Base-by-base conservation (phyloP, 78 protist species). In the Dictyostelium citrinum region DNA sequence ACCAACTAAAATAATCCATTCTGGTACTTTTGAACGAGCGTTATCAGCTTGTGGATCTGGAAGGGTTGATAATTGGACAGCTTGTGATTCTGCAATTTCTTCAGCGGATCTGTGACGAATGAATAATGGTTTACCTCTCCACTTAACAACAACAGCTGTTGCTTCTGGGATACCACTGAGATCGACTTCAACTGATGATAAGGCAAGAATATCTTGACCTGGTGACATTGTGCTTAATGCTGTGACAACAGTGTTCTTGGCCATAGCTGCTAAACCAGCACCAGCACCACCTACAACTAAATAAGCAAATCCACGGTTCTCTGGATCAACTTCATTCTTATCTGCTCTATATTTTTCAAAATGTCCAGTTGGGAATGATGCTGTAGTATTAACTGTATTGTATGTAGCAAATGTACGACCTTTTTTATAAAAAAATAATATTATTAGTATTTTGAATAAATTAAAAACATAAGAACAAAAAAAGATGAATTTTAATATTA, bases 71-170 rank as follows among this genome's bases (percentile, higher is more conserved):
- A 84, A 80, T 37, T 91, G 90, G 49, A 84, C 96, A 10, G 37
- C 61, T 60, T 51, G 81, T 5, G 91, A 82, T 8, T 27, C 76
- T 7, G 16, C 27, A 67, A 97, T 95, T 71, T 97, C 97, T 41
- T 58, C 86, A 41, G 71, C 93, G 2, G 96, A 91, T 60, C 98
- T 71, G 71, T 92, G 95, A 80, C 91, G 80, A 61, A 97, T 86
- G 81, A 96, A 97, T 68, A 96, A 74, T 35, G 98, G 98, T 96
- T 97, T 97, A n/a, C 98, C 98, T 39, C 97, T 90, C 98, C 98
- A 97, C 90, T 91, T 85, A 72, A 95, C 82, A 45, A 90, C 92
- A 82, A 79, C 94, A 74, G 95, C 83, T 20, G 84, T 51, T 6
- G 90, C 84, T 55, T 72, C 94, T 58, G 97, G 96, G 20, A 97